A percentile compares a stretch with the other conserved stretches of the same genome.
Conservation (phyloP, 495 filamentous ascomycete species). For the Lophiostoma macrostomum region DNA sequence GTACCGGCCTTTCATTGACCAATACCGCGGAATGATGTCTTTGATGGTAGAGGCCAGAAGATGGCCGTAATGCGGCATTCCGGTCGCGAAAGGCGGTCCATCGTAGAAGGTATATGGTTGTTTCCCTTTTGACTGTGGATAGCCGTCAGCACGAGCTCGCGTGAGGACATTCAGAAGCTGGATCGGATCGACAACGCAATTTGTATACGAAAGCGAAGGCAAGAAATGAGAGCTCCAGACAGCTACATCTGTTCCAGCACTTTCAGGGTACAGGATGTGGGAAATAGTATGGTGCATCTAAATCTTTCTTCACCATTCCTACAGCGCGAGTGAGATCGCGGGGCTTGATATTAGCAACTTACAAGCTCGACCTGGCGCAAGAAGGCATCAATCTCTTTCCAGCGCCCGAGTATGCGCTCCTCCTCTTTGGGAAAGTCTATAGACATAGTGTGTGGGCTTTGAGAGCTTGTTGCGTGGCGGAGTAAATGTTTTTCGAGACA, state of each 20-base stretch:
- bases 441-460: conserved; percentile 54
- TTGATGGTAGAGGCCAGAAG: conserved; percentile 95
- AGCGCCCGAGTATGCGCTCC: conserved; percentile 72
- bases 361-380: conserved; percentile 66
- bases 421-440: conserved; percentile 93
- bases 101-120: conserved; percentile 79
- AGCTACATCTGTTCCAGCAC: too few species aligned
- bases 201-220: too few species aligned
- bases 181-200: too few species aligned
- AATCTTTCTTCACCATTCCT: too few species aligned
- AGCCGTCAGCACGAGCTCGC: conserved; percentile 9
- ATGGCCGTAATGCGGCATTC: conserved; percentile 93
- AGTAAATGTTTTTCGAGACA: conserved; percentile 1
- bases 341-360: too few species aligned
- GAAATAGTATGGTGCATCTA: too few species aligned
- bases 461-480: not conserved
- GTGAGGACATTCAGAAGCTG: not conserved
- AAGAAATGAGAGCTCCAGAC: too few species aligned
- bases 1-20: conserved; percentile 95
- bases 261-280: too few species aligned
- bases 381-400: conserved; percentile 90
- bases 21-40: conserved; percentile 93
- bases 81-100: conserved; percentile 64
- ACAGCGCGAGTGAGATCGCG: too few species aligned
- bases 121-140: conserved; percentile 55